Base-by-base conservation (phyloP, 129 eudicot species). In the Gnaphalium uliginosum region DNA sequence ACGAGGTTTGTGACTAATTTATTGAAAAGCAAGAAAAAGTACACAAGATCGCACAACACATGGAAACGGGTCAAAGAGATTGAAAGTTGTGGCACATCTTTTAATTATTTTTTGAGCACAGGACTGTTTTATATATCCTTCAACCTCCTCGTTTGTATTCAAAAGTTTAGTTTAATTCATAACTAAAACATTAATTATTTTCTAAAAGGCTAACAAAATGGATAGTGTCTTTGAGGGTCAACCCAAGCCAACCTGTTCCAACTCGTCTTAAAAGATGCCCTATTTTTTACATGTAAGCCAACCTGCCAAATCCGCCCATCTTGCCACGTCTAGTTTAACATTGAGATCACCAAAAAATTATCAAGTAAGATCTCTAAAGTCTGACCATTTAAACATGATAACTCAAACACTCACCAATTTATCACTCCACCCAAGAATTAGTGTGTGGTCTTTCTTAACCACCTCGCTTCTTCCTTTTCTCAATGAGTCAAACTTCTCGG, bases 381-480 rank as follows among this genome's bases (percentile, higher is more conserved):
- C 48, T 41, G 48, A 41, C 13, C 13, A 10, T 30, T 35, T 35
- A 30, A 43, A 75, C 54, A 63, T 64, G 18, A 24, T 9, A 59
- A 74, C 5, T 39, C 41, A 48, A 19, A 14, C 30, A 19, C 88
- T 60, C 71, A 91, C 97, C 92, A 91, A 75, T 76, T 91, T 91
- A 79, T 91, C 97, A 69, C 97, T 91, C 97, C 97, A 91, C 15
- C 97, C 97, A 69, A 91, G 88, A 74, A 91, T 86, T 33, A 91
- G 79, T 21, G 97, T 88, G 68, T 91, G 97, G 67, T 91, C 85
- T 76, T 85, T 90, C 87, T 88, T 90, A 71, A 91, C 95, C 57
- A 91, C 97, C 85, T 91, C 97, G 53, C 97, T 91, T 85, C 64
- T 91, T 74, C 97, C 97, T 80, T 92, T 92, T 80, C 97, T 89